Evolutionary conservation across 306 rosid species (phyloP), one percentile per base, ranked within the genome.

Genomic region (Quercus robur): DNA sequence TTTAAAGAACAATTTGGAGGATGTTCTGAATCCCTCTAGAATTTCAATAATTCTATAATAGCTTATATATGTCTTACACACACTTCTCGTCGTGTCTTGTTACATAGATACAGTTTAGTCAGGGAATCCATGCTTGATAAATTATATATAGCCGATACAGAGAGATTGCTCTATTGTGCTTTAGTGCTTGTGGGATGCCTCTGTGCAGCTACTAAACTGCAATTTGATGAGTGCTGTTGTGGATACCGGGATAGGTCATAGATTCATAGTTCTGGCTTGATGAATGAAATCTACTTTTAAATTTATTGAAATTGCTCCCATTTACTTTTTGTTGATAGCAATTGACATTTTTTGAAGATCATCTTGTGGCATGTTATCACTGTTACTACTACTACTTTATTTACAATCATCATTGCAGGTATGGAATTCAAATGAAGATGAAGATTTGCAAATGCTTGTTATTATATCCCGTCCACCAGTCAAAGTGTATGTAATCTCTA

Each of bases 401-500:
- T 62, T 69, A 55, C 56, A 73, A 71, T 78, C 64, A 73, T 75
- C 30, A 3, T 89, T 85, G 78, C 93, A 95, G 99, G 78, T 95
- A 52, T 82, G 83, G 91, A 95, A 95, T 80, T 85, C 96, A 44
- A 85, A 95, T 75, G 92, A 85, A 78, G 82, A 84, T 1, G 94
- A 91, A 83, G 99, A 95, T 85, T 83, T 95, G 85, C 97, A 93
- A 84, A 68, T 90, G 81, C 94, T 95, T 55, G 97, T 81, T 55
- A 76, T 87, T 80, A 86, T 93, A 83, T 93, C 99, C 69, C 93
- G 98, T 75, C 97, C 99, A 0, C 98, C 99, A 0, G 78, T 86
- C 80, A 95, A 93, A 89, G 91, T 89, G 99, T 95, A 88, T 4
- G 98, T 75, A 71, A 67, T 79, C 81, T 72, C 77, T 79, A 61